Percentiles rank a stretch among this genome's conserved stretches.
phyloP scores from a whole-genome alignment of 140 eudicot species.

The Oenanthe javanica region DNA sequence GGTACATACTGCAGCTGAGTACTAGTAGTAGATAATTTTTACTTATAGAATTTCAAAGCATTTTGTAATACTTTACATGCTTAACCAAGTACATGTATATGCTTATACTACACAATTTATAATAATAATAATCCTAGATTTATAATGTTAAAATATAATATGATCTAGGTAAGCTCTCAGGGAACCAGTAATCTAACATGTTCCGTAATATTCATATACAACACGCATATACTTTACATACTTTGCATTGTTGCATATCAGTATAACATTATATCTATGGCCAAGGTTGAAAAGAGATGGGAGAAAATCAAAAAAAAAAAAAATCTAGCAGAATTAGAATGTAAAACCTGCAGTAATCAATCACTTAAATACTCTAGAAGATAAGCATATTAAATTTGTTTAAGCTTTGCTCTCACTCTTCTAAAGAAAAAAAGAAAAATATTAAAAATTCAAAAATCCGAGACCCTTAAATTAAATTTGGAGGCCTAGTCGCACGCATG shows the following conservation, averaged over 20 bases:
- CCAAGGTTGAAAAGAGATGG: too few relatives aligned
- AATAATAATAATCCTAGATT: background rate
- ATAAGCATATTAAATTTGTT: background rate
- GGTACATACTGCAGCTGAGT: too few relatives aligned
- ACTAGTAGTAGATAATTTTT: too few relatives aligned
- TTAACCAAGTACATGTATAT: background rate
- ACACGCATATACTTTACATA: too few relatives aligned
- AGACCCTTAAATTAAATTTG: background rate
- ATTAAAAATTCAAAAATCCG: background rate
- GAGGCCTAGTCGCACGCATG: too few relatives aligned
- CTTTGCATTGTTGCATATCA: too few relatives aligned
- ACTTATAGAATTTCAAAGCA: background rate
- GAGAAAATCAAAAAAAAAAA: background rate
- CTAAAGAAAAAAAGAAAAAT: too few relatives aligned
- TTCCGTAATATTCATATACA: too few relatives aligned
- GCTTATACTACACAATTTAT: background rate
- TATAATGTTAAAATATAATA: too few relatives aligned
- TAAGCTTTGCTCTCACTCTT: background rate
- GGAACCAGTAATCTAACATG: too few relatives aligned
- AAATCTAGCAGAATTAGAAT: background rate
- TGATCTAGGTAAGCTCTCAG: too few relatives aligned
- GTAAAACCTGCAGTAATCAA: background rate
- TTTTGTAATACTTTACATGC: background rate
- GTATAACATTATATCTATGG: too few relatives aligned
- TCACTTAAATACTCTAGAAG: background rate